Evolutionary conservation across 352 stramenopile genomes (phyloP).

Genomic region (Phytophthora meadii): DNA sequence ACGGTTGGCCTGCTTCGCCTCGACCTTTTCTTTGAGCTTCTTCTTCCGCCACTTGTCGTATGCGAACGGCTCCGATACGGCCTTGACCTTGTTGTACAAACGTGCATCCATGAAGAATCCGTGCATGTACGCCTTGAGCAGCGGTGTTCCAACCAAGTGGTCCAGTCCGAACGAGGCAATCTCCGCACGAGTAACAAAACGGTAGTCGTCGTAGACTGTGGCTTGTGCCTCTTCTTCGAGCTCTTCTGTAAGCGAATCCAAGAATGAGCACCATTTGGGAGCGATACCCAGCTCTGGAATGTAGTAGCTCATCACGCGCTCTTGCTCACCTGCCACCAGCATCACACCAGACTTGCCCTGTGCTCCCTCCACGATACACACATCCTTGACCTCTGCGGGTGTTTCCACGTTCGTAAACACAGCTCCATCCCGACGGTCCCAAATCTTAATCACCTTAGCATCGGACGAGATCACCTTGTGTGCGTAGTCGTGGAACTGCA

Average conservation of each 20-base stretch:
- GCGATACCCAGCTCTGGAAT: conserved; percentile 97
- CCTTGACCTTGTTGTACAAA: conserved; percentile 97
- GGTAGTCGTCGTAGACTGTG: conserved; percentile 99
- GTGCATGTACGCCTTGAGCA: conserved; percentile 99
- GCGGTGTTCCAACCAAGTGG: conserved; percentile 96
- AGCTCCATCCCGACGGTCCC: conserved; percentile 90
- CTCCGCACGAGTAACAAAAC: conserved; percentile 97
- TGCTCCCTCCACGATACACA: conserved; percentile 93
- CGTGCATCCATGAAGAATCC: conserved; percentile 99
- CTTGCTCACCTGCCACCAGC: conserved; percentile 96
- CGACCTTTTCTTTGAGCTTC: conserved; percentile 94
- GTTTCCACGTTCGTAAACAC: conserved; percentile 98
- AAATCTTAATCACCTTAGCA: conserved; percentile 98
- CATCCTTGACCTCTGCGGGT: conserved; percentile 94
- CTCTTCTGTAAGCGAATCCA: conserved; percentile 99
- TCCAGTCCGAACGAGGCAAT: conserved; percentile 96
- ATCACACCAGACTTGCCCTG: conserved; percentile 95
- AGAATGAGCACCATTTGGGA: conserved; percentile 99
- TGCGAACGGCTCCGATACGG: conserved; percentile 97
- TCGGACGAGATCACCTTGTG: conserved; percentile 95
- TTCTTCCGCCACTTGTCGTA: conserved; percentile 98
- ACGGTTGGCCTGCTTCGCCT: conserved; percentile 89
- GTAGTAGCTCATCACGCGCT: conserved; percentile 98
- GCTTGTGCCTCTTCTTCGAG: conserved; percentile 96
- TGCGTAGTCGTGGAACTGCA: conserved; percentile 93